Evolutionary conservation across 768 basidiomycete species (phyloP).

Genomic region (Agaricus sinodeliciosus): DNA sequence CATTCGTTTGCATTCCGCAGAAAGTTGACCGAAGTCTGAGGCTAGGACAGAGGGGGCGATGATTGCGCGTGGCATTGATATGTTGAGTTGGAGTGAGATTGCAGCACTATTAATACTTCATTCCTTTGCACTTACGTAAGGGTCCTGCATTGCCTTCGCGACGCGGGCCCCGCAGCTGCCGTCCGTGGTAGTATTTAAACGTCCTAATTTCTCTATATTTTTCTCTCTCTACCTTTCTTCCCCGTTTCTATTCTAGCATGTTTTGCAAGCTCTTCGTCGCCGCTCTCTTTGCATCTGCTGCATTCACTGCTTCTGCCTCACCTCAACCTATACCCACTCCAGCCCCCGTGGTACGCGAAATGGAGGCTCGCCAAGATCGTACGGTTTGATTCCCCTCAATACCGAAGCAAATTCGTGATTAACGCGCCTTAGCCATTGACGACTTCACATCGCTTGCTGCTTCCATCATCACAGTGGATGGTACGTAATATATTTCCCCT

Average conservation of each 20-base stretch:
- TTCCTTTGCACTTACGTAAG: slow-evolving; percentile 2
- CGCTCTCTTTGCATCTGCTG: slow-evolving; percentile 28
- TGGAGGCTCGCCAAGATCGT: slow-evolving; percentile 38
- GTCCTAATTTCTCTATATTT: slow-evolving; percentile 6
- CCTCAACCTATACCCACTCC: slow-evolving; percentile 20
- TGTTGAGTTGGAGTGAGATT: not conserved
- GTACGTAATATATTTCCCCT: slow-evolving; percentile 15
- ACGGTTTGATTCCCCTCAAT: not conserved
- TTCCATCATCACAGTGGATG: slow-evolving; percentile 20
- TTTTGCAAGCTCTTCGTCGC: slow-evolving; percentile 30
- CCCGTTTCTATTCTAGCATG: slow-evolving; percentile 25
- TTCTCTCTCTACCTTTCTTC: slow-evolving; percentile 15
- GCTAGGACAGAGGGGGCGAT: slow-evolving; percentile 97
- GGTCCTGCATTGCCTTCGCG: slow-evolving; percentile 1
- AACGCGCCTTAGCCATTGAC: slow-evolving; percentile 21
- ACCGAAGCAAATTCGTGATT: not conserved
- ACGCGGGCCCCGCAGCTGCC: not conserved
- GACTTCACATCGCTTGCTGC: slow-evolving; percentile 7
- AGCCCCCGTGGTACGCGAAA: slow-evolving; percentile 13
- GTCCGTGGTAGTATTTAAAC: slow-evolving; percentile 1
- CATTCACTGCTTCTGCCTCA: slow-evolving; percentile 28
- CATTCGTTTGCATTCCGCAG: slow-evolving; percentile 95
- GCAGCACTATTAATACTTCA: slow-evolving; percentile 4
- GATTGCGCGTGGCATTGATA: slow-evolving; percentile 77
- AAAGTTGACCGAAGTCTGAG: slow-evolving; percentile 93